phyloP scores from a whole-genome alignment of 129 eudicot species.

The Escallonia rubra region DNA sequence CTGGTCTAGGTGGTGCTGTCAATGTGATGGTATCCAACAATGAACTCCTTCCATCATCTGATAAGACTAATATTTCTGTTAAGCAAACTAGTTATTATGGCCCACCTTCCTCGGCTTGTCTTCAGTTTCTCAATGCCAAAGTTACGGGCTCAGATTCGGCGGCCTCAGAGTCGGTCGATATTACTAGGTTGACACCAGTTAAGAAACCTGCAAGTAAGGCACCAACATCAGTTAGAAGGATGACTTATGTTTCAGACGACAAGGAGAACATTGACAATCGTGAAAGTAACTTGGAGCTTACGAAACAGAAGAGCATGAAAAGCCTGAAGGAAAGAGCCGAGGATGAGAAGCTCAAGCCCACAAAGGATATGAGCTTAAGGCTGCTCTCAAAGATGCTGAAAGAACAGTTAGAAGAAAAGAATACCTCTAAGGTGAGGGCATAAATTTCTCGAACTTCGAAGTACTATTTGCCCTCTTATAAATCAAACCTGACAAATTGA shows the following conservation, averaged over 20 bases:
- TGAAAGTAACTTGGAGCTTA: conserved; percentile 6
- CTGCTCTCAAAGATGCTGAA: conserved; percentile 38
- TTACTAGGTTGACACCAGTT: conserved; percentile 7
- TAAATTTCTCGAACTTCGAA: no score
- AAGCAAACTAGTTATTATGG: not conserved
- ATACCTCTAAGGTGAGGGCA: conserved; percentile 14
- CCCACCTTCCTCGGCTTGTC: no score
- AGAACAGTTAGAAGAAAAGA: conserved; percentile 22
- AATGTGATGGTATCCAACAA: not conserved
- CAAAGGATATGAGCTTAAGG: conserved; percentile 28
- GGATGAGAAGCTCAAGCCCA: not conserved
- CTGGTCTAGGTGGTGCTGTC: not conserved
- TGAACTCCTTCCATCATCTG: not conserved
- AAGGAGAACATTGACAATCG: conserved; percentile 40
- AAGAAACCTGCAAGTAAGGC: conserved; percentile 20
- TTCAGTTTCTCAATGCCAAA: not conserved
- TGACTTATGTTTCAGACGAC: conserved; percentile 26
- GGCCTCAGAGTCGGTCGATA: conserved; percentile 4
- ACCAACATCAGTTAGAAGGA: not conserved
- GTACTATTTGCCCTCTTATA: no score
- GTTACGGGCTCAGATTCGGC: not conserved
- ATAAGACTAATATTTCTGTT: not conserved
- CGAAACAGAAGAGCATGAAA: conserved; percentile 21
- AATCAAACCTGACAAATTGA: no score
- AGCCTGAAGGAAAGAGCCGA: conserved; percentile 13